Conservation (phyloP, 2,329 filamentous ascomycete genomes). For the Apiospora sp. region DNA sequence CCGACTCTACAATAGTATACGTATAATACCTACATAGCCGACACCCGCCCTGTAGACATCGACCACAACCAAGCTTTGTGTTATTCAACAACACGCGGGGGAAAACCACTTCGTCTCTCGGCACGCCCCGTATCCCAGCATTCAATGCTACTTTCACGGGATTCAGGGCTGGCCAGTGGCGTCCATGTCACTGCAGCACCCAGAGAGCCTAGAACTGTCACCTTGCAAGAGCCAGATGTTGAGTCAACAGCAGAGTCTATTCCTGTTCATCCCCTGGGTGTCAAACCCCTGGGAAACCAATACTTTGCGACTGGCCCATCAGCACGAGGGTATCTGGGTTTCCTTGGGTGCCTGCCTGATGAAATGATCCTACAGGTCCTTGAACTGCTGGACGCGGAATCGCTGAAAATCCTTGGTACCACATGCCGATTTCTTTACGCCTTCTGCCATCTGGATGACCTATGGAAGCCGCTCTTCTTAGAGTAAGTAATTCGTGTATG, state of each 20-base stretch:
- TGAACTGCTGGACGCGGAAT: slow-evolving; percentile 73
- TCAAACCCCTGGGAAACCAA: slow-evolving; percentile 89
- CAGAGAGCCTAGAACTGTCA: slow-evolving; percentile 4
- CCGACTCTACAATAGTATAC: not conserved
- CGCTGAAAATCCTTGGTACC: slow-evolving; percentile 72
- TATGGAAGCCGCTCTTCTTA: slow-evolving; percentile 88
- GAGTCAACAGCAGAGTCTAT: slow-evolving; percentile 56
- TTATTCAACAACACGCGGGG: slow-evolving; percentile 3
- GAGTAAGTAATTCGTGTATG: slow-evolving; percentile 67
- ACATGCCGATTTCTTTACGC: slow-evolving; percentile 89
- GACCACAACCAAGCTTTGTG: not conserved
- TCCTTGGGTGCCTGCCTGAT: slow-evolving; percentile 76
- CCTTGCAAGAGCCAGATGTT: slow-evolving; percentile 2
- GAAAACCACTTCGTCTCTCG: not conserved
- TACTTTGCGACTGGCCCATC: slow-evolving; percentile 71
- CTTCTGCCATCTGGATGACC: slow-evolving; percentile 81
- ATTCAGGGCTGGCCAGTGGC: slow-evolving; percentile 22
- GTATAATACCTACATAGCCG: too few species aligned
- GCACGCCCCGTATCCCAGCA: not conserved
- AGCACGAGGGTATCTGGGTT: slow-evolving; percentile 71
- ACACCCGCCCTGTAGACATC: not conserved
- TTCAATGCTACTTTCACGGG: slow-evolving; percentile 30
- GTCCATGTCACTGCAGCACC: not conserved
- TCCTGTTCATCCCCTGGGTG: slow-evolving; percentile 79
- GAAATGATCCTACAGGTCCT: slow-evolving; percentile 79